Conservation (phyloP, 495 filamentous ascomycete species). For the Hypoxylon fragiforme region DNA sequence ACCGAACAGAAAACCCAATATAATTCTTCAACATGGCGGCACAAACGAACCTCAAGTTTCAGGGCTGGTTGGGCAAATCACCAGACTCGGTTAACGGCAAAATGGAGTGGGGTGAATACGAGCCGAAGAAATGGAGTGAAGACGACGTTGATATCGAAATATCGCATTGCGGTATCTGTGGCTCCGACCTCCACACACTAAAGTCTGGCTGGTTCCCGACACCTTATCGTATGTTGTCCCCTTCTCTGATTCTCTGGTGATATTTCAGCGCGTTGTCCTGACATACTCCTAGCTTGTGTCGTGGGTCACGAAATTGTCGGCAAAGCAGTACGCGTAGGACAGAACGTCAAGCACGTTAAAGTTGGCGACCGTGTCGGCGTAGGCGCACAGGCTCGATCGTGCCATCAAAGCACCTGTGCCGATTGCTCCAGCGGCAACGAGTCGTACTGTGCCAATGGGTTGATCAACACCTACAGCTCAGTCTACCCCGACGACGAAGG, state of each 20-base stretch:
- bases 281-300: constrained; percentile 30
- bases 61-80: constrained; percentile 79
- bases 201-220: constrained; percentile 65
- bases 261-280: not conserved
- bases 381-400: constrained; percentile 76
- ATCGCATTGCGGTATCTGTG: constrained; percentile 85
- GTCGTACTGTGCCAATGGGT: constrained; percentile 64
- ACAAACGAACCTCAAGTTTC: constrained; percentile 54
- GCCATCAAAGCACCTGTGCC: constrained; percentile 65
- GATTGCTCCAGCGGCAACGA: constrained; percentile 66
- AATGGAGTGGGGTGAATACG: constrained; percentile 70
- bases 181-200: constrained; percentile 75
- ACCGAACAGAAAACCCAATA: too few species aligned
- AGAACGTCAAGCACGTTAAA: constrained; percentile 64
- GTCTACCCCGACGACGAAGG: constrained; percentile 64
- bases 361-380: constrained; percentile 84
- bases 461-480: constrained; percentile 70
- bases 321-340: constrained; percentile 69
- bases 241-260: not conserved
- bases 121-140: constrained; percentile 77
- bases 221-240: constrained; percentile 32
- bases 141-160: constrained; percentile 79
- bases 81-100: constrained; percentile 63
- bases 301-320: constrained; percentile 74
- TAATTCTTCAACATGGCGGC: too few species aligned